Evolutionary conservation across 2,329 filamentous ascomycete species (phyloP).

Genomic region (Hymenoscyphus linearis): DNA sequence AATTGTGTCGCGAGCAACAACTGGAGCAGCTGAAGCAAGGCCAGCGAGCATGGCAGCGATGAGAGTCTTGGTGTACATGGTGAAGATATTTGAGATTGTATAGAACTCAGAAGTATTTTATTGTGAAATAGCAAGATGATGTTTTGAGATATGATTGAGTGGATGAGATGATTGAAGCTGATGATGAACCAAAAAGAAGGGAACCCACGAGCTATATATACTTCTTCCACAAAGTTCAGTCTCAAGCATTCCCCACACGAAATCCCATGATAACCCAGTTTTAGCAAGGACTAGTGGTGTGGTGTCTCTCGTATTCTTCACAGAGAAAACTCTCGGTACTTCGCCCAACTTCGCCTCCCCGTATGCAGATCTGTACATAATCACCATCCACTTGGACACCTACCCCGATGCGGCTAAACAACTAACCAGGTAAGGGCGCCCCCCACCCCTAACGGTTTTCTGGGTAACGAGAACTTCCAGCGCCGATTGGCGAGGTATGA

Average conservation of each 20-base stretch:
- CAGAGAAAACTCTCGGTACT: no score
- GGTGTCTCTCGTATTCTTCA: background rate
- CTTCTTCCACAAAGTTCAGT: background rate
- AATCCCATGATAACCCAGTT: background rate
- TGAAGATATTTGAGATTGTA: constrained; percentile 5
- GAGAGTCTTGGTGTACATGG: constrained; percentile 16
- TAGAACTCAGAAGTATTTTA: background rate
- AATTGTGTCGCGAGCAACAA: background rate
- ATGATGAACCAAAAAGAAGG: background rate
- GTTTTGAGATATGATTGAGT: background rate
- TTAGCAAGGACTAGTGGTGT: no score
- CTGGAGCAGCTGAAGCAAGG: constrained; percentile 14
- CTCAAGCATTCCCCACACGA: background rate
- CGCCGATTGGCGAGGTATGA: no score
- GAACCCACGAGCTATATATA: background rate
- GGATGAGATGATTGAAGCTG: constrained; percentile 1
- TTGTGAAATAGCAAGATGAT: background rate
- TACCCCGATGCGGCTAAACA: no score
- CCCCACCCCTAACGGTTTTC: no score
- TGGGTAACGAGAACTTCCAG: no score
- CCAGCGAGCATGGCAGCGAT: constrained; percentile 13
- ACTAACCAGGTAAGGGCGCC: no score
- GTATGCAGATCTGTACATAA: background rate
- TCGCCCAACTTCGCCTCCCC: background rate
- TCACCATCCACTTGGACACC: background rate